Percentiles rank a stretch among this genome's conserved stretches.
Evolutionary conservation across 257 asterid species (phyloP).

Genomic region (Nicotiana attenuata): DNA sequence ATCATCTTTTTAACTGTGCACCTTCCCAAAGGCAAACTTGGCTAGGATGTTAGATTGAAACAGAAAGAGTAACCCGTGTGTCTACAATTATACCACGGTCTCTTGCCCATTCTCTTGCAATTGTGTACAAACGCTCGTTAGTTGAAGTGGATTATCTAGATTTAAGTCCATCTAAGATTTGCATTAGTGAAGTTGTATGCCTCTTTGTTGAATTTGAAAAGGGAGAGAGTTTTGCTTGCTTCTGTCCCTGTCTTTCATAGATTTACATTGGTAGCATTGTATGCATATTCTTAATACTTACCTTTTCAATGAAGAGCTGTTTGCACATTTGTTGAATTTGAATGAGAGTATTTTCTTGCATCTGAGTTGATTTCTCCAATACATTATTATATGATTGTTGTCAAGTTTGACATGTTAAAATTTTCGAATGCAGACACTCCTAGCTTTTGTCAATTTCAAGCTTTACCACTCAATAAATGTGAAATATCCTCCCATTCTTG

Average conservation of each 20-base stretch:
- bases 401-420: background rate
- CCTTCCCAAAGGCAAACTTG: background rate
- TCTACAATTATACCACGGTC: background rate
- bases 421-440: constrained; percentile 64
- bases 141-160: background rate
- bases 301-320: background rate
- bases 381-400: background rate
- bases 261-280: background rate
- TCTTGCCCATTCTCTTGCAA: background rate
- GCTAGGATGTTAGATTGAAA: background rate
- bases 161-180: background rate
- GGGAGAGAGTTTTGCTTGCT: background rate
- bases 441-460: constrained; percentile 66
- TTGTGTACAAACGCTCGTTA: background rate
- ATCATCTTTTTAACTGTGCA: background rate
- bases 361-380: background rate
- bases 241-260: background rate
- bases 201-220: background rate
- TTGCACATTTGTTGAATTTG: background rate
- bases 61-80: background rate
- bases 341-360: background rate
- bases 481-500: constrained; percentile 90
- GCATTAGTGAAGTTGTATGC: background rate
- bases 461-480: constrained; percentile 70
- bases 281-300: background rate